These are phyloP conservation scores for Dendrostoma leiphaemia DNA, from an alignment of 2,329 filamentous ascomycete genomes.

Conservation along the genomic window DNA sequence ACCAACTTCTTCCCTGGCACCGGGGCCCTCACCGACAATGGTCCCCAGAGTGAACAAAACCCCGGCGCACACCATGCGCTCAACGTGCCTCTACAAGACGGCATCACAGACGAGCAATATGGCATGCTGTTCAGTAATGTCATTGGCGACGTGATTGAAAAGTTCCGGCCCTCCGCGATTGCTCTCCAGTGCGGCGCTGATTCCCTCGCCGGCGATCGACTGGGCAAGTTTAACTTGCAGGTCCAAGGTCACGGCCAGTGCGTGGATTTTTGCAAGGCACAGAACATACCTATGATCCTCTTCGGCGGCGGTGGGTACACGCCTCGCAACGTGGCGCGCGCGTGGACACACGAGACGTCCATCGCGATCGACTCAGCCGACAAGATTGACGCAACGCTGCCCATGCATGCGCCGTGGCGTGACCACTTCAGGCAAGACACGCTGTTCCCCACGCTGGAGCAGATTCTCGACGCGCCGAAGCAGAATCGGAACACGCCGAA, in stretches of 20 bases:
- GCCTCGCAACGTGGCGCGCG: constrained; percentile 90
- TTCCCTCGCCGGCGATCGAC: constrained; percentile 85
- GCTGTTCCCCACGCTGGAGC: constrained; percentile 82
- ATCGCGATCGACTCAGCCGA: constrained; percentile 77
- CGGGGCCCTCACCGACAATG: constrained; percentile 81
- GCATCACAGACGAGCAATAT: constrained; percentile 90
- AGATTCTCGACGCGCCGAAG: constrained; percentile 63
- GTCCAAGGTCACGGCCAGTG: constrained; percentile 92
- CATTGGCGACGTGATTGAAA: constrained; percentile 73
- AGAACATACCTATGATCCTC: constrained; percentile 78
- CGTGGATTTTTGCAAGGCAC: constrained; percentile 81
- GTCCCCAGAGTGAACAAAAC: constrained; percentile 78
- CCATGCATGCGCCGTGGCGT: constrained; percentile 78
- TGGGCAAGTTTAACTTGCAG: constrained; percentile 95
- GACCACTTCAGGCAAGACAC: constrained; percentile 86
- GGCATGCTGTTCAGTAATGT: constrained; percentile 79
- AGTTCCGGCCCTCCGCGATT: constrained; percentile 86
- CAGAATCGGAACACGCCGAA: constrained; percentile 79
- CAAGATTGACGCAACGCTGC: constrained; percentile 70
- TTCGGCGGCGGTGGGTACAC: constrained; percentile 97
- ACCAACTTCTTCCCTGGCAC: constrained; percentile 85
- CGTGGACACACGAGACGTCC: constrained; percentile 95
- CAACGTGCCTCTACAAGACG: constrained; percentile 87
- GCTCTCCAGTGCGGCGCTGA: constrained; percentile 96
- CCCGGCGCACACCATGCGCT: constrained; percentile 85